These are phyloP conservation scores for Xylaria sp. DNA, from an alignment of 495 filamentous ascomycete genomes.

Conservation along the genomic window DNA sequence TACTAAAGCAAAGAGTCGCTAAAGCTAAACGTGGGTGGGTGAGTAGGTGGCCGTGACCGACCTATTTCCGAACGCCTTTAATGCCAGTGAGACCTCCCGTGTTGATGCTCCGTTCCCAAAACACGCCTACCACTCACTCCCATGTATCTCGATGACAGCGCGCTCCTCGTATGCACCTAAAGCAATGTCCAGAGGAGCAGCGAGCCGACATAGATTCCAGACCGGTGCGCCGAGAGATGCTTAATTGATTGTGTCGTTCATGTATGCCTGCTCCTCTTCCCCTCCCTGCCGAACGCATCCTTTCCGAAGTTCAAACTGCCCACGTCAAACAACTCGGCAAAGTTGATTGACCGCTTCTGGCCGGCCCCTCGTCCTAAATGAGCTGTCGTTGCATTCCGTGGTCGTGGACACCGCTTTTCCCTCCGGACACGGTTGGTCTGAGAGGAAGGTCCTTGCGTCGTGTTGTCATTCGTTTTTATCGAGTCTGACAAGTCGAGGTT, in stretches of 20 bases:
- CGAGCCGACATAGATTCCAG: conserved; percentile 17
- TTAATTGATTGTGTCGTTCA: conserved; percentile 43
- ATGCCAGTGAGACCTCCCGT: conserved; percentile 21
- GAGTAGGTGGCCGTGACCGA: conserved; percentile 12
- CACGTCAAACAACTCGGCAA: conserved; percentile 86
- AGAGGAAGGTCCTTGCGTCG: conserved; percentile 39
- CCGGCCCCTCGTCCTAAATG: conserved; percentile 66
- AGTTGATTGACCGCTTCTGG: conserved; percentile 78
- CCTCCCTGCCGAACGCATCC: conserved; percentile 68
- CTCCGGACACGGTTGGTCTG: conserved; percentile 35
- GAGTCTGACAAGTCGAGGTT: conserved; percentile 59
- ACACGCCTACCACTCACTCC: conserved; percentile 20
- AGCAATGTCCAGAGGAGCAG: conserved; percentile 20
- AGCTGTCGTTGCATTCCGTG: conserved; percentile 50
- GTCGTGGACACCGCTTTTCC: conserved; percentile 45
- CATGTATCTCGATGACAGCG: conserved; percentile 14
- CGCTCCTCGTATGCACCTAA: conserved; percentile 8
- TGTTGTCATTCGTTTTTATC: conserved; percentile 37
- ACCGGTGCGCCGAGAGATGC: conserved; percentile 25
- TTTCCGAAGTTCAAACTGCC: conserved; percentile 67
- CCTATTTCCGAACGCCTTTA: conserved; percentile 26
- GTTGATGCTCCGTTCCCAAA: conserved; percentile 17
- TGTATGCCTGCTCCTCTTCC: conserved; percentile 75
- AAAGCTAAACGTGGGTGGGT: conserved; percentile 14
- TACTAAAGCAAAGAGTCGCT: conserved; percentile 24